Evolutionary conservation across 2,329 filamentous ascomycete species (phyloP), one percentile per base, ranked within the genome.

Genomic region (Talaromyces sp.): DNA sequence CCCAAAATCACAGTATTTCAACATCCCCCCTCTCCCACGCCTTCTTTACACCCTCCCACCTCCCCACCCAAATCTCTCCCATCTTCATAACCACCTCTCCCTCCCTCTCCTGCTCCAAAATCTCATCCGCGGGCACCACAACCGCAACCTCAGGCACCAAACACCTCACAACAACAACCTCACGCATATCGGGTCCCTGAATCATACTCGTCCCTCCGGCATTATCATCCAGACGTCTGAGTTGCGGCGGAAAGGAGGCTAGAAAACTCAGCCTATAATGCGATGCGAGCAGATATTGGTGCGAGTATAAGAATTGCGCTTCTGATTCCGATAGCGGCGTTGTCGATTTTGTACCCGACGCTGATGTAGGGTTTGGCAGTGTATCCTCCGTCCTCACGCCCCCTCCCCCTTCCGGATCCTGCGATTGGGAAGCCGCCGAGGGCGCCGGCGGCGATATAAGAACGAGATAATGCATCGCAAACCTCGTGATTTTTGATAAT

Each of bases 181-280:
- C 84, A 67, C 95, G 90, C 57, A 88, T 79, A 75, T 98, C 95
- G 0, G 95, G 95, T 2, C 86, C 83, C 73, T 97, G 93, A 35
- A 98, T 87, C 95, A 99, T 99, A 79, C 87, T 93, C 64, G 94
- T 89, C 10, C 93, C 93, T 35, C 93, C 94, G 0, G 90, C 88
- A 14, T 90, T 91, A 79, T 99, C 95, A 78, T 98, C 96, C 62
- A 99, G 81, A 70, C 93, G 88, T 76, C 94, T 90, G 71, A 99
- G 78, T 54, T 87, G 83, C 14, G 86, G 80, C 0, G 95, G 95
- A 71, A 99, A 97, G 13, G 90, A 87, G 0, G 84, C 85, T 16
- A 99, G 83, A 73, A 99, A 99, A 0, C 91, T 94, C 0, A 89
- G 85, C 5, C 90, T 83, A 78, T 96, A 98, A 78, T 98, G 93